Evolutionary conservation across 352 stramenopile genomes (phyloP).

Genomic region (Phytophthora palmivora): DNA sequence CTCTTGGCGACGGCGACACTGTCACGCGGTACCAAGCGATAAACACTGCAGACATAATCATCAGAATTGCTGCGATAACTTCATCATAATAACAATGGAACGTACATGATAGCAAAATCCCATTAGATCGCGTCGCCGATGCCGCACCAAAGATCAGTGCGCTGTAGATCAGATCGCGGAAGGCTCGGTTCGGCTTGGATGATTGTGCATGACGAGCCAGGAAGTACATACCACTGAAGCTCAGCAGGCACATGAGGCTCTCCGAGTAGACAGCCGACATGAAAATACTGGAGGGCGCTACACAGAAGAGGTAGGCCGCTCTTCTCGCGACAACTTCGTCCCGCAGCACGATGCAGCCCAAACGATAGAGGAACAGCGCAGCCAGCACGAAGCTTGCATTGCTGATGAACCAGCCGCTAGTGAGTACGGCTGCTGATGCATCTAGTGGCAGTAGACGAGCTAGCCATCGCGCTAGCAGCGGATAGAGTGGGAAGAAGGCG

Average conservation of each 20-base stretch:
- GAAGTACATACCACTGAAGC: constrained; percentile 79
- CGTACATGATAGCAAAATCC: constrained; percentile 77
- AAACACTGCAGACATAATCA: constrained; percentile 51
- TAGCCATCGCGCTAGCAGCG: constrained; percentile 55
- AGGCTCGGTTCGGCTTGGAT: constrained; percentile 21
- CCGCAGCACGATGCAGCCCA: constrained; percentile 62
- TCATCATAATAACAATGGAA: constrained; percentile 2
- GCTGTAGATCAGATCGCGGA: constrained; percentile 44
- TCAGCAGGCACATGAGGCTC: constrained; percentile 84
- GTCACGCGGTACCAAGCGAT: constrained; percentile 76
- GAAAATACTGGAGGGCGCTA: constrained; percentile 83
- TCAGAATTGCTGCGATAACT: not conserved
- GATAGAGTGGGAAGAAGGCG: constrained; percentile 87
- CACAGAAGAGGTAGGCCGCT: constrained; percentile 79
- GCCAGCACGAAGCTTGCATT: constrained; percentile 81
- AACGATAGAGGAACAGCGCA: constrained; percentile 71
- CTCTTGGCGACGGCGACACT: constrained; percentile 53
- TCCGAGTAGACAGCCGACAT: constrained; percentile 86
- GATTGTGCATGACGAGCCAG: constrained; percentile 45
- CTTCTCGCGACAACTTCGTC: constrained; percentile 63
- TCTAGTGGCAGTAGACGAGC: constrained; percentile 34
- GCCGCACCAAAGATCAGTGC: constrained; percentile 67
- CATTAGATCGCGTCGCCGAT: constrained; percentile 83
- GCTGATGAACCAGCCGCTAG: constrained; percentile 71
- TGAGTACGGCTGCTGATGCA: constrained; percentile 27